Conservation (phyloP, 177 flowering plant species). For the Tripterygium wilfordii region DNA sequence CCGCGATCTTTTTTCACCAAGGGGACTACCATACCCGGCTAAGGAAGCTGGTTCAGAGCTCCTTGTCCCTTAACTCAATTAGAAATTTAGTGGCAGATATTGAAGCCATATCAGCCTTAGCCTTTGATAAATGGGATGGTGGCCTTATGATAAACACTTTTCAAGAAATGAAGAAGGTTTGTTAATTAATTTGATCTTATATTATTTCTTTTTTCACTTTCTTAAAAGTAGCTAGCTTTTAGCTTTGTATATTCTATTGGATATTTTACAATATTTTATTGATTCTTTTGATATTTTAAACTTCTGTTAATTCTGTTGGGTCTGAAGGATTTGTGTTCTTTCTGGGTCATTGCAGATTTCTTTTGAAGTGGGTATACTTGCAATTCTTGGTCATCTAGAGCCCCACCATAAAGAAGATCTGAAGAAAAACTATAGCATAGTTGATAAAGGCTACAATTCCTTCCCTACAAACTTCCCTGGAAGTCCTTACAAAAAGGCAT, state of each 20-base stretch:
- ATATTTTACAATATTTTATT: no score
- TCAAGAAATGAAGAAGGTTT: conserved; percentile 79
- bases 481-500: conserved; percentile 33
- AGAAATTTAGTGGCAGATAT: conserved; percentile 43
- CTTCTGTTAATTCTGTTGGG: not conserved
- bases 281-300: no score
- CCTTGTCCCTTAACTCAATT: conserved; percentile 48
- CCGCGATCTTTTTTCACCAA: conserved; percentile 83
- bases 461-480: conserved; percentile 47
- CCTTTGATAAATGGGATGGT: conserved; percentile 50
- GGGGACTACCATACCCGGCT: conserved; percentile 72
- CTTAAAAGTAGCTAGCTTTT: no score
- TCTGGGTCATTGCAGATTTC: conserved; percentile 26
- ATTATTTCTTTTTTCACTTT: not conserved
- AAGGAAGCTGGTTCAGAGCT: conserved; percentile 68
- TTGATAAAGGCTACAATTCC: conserved; percentile 53
- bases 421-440: conserved; percentile 32
- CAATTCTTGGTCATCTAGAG: conserved; percentile 40
- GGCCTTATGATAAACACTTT: conserved; percentile 57
- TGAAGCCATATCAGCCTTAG: conserved; percentile 35
- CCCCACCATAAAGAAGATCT: conserved; percentile 28
- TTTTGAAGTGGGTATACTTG: conserved; percentile 41
- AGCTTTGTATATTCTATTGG: no score
- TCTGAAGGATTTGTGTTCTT: not conserved
- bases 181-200: not conserved